These are phyloP conservation scores for Chalaropsis ovoidea DNA, from an alignment of 2,329 filamentous ascomycete species.

Conservation along the genomic window DNA sequence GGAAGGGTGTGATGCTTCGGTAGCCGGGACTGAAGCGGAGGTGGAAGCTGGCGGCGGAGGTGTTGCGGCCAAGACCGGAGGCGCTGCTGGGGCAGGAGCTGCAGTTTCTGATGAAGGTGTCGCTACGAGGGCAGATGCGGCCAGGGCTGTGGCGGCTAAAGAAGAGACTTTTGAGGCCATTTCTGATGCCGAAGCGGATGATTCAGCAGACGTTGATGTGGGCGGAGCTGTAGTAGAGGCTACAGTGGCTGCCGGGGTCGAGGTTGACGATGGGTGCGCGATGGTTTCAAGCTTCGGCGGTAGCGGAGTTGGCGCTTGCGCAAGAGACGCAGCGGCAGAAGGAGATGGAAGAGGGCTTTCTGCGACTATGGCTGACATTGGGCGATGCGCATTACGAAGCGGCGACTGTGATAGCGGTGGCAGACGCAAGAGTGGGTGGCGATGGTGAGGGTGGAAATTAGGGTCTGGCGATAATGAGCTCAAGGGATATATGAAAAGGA, in stretches of 20 bases:
- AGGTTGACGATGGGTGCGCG: background rate
- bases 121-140: background rate
- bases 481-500: conserved; percentile 4
- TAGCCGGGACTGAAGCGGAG: background rate
- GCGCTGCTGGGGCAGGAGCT: background rate
- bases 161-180: background rate
- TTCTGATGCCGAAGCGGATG: background rate
- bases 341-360: background rate
- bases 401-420: background rate
- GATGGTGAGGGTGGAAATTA: background rate
- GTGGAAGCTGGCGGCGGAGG: background rate
- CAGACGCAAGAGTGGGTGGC: background rate
- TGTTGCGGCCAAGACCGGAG: background rate
- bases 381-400: background rate
- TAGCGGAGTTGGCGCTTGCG: background rate
- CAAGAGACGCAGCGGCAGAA: background rate
- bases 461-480: background rate
- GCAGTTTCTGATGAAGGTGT: background rate
- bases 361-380: conserved; percentile 2
- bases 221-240: background rate
- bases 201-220: background rate
- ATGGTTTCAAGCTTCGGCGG: background rate
- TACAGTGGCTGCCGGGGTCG: background rate
- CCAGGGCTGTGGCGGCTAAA: background rate
- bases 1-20: background rate